These are phyloP conservation scores for Westerdykella ornata DNA, from an alignment of 2,329 filamentous ascomycete genomes.

Conservation along the genomic window DNA sequence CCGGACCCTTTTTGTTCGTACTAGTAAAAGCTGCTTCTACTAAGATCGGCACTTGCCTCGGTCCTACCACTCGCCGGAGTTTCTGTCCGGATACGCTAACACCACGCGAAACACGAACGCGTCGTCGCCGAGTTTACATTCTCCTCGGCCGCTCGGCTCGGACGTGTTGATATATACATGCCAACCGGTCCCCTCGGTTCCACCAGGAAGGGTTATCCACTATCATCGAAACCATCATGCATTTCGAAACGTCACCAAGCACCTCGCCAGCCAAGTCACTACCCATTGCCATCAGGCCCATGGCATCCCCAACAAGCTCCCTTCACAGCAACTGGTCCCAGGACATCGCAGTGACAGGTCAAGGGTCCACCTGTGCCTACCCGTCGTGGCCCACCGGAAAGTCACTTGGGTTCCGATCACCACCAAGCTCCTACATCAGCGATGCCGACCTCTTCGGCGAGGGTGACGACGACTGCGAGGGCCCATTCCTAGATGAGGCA, in stretches of 20 bases:
- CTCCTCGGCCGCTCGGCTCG: constrained; percentile 1
- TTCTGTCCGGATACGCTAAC: constrained; percentile 10
- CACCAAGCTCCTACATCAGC: constrained; percentile 37
- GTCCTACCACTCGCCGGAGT: constrained; percentile 12
- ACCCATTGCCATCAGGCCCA: constrained; percentile 33
- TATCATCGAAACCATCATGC: constrained; percentile 21
- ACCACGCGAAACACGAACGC: constrained; percentile 8
- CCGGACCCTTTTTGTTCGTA: background rate
- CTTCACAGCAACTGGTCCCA: constrained; percentile 33
- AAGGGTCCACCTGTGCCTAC: constrained; percentile 35
- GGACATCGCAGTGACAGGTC: constrained; percentile 15
- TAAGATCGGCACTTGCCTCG: constrained; percentile 16
- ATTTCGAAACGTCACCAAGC: constrained; percentile 33
- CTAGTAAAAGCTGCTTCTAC: constrained; percentile 1
- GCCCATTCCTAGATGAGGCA: constrained; percentile 35
- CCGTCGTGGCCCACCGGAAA: constrained; percentile 38
- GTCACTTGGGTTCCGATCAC: constrained; percentile 29
- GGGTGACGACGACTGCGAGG: constrained; percentile 29
- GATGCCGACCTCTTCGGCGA: constrained; percentile 39
- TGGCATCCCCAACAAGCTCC: constrained; percentile 28
- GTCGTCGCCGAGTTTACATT: background rate
- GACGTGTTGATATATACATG: constrained; percentile 1
- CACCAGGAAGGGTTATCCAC: background rate
- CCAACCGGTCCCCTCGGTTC: background rate
- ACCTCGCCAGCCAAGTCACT: constrained; percentile 36